Evolutionary conservation across 371 early-diverging fungal genomes (phyloP).

Genomic region (Apophysomyces trapeziformis): DNA sequence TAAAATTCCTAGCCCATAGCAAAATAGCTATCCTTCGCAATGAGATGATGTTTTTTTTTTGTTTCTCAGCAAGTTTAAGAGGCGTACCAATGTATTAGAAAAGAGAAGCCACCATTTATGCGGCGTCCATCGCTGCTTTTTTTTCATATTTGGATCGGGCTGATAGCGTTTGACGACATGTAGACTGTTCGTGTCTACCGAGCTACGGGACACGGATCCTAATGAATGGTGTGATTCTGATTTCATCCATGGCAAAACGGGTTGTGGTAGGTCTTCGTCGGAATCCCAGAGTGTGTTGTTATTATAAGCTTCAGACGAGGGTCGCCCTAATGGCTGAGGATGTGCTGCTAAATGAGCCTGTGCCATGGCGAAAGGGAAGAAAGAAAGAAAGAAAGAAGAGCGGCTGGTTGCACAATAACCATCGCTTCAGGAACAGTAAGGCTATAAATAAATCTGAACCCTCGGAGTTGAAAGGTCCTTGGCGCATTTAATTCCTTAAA

Average conservation of each 20-base stretch:
- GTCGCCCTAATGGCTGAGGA: not conserved
- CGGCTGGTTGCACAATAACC: not conserved
- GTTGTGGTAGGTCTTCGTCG: slow-evolving; percentile 35
- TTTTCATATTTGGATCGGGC: slow-evolving; percentile 33
- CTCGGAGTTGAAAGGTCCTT: too few species aligned
- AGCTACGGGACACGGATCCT: slow-evolving; percentile 22
- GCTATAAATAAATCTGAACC: not conserved
- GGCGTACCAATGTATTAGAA: slow-evolving; percentile 55
- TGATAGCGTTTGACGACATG: slow-evolving; percentile 47
- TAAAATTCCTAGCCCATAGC: slow-evolving; percentile 46
- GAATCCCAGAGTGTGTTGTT: slow-evolving; percentile 6
- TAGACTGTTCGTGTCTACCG: slow-evolving; percentile 34
- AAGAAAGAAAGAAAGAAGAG: not conserved
- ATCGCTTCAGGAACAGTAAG: not conserved
- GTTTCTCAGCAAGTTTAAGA: not conserved
- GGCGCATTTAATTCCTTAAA: too few species aligned
- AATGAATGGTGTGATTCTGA: slow-evolving; percentile 45
- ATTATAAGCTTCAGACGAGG: not conserved
- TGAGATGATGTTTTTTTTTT: slow-evolving; percentile 11
- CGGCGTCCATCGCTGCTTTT: slow-evolving; percentile 55
- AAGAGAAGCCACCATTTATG: slow-evolving; percentile 58
- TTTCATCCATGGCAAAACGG: slow-evolving; percentile 54
- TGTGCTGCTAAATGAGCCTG: not conserved
- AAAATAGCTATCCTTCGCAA: slow-evolving; percentile 41
- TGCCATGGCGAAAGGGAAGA: not conserved